Evolutionary conservation across 2,329 filamentous ascomycete genomes (phyloP).

Genomic region (Knufia fluminis): DNA sequence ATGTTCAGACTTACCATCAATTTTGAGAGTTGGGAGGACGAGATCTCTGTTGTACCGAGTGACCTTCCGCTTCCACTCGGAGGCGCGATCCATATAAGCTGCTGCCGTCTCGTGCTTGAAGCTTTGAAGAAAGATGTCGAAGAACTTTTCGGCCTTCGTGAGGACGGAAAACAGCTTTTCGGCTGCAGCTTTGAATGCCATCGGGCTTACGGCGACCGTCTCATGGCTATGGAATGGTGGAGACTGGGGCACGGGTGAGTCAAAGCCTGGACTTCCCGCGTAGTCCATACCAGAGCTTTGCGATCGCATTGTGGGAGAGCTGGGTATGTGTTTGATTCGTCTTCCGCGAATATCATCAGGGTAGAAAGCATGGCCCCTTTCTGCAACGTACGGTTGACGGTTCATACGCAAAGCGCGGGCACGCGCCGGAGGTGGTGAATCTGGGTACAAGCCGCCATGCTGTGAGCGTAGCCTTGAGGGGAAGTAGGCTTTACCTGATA

Average conservation of each 20-base stretch:
- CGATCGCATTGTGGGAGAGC: too few species aligned
- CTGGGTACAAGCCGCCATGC: too few species aligned
- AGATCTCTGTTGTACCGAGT: constrained; percentile 2
- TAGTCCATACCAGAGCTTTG: too few species aligned
- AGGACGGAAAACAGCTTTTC: constrained; percentile 14
- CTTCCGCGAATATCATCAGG: not conserved
- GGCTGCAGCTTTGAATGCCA: constrained; percentile 14
- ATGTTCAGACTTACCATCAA: not conserved
- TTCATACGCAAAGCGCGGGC: not conserved
- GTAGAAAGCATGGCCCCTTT: not conserved
- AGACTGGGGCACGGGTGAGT: not conserved
- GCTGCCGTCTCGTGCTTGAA: constrained; percentile 10
- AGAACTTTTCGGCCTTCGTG: constrained; percentile 18
- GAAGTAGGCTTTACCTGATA: too few species aligned
- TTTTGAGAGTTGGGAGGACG: not conserved
- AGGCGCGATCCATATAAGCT: not conserved
- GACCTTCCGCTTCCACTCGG: constrained; percentile 14
- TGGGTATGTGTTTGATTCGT: too few species aligned
- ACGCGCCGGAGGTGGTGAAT: too few species aligned
- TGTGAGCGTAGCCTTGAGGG: too few species aligned
- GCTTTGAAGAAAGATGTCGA: constrained; percentile 15
- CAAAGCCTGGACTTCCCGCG: too few species aligned
- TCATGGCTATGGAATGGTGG: not conserved
- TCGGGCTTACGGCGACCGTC: not conserved
- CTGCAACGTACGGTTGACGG: not conserved